Conservation (phyloP, 139 green algal genomes). For the Spirogloea muscicola region DNA sequence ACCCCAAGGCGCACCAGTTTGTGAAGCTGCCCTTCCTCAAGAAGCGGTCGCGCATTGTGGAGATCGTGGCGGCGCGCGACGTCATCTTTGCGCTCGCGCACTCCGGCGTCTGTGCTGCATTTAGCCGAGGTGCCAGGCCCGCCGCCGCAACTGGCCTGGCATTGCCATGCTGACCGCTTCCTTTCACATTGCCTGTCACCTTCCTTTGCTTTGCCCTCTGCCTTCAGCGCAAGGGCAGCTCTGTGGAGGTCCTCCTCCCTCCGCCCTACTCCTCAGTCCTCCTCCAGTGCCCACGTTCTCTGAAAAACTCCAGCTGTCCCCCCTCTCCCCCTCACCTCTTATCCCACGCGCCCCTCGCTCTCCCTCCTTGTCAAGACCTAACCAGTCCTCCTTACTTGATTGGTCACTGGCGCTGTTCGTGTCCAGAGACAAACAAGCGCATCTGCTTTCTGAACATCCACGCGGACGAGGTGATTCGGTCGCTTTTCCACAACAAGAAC, state of each 20-base stretch:
- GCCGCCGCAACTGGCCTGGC: no score
- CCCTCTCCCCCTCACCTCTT: background rate
- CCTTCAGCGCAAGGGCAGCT: background rate
- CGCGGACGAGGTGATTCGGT: constrained; percentile 50
- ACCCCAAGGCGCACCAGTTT: constrained; percentile 34
- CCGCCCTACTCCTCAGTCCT: background rate
- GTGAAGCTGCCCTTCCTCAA: constrained; percentile 50
- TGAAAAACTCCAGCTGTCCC: background rate
- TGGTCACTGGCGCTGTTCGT: no score
- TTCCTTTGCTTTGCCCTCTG: background rate
- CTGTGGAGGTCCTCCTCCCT: background rate
- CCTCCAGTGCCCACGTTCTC: background rate
- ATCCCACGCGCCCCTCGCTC: background rate
- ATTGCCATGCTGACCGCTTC: no score
- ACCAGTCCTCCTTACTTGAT: no score
- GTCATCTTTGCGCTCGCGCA: constrained; percentile 56
- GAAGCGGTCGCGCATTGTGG: constrained; percentile 51
- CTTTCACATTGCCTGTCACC: no score
- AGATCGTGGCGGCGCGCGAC: constrained; percentile 53
- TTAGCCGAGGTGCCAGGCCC: constrained; percentile 50
- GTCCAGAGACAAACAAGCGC: no score
- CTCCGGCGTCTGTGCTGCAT: constrained; percentile 51
- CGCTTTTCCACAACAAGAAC: constrained; percentile 58
- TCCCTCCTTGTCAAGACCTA: background rate
- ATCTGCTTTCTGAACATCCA: constrained; percentile 51